Evolutionary conservation across 305 asterid species (phyloP), one percentile per base, ranked within the genome.

Genomic region (Fraxinus greggii): DNA sequence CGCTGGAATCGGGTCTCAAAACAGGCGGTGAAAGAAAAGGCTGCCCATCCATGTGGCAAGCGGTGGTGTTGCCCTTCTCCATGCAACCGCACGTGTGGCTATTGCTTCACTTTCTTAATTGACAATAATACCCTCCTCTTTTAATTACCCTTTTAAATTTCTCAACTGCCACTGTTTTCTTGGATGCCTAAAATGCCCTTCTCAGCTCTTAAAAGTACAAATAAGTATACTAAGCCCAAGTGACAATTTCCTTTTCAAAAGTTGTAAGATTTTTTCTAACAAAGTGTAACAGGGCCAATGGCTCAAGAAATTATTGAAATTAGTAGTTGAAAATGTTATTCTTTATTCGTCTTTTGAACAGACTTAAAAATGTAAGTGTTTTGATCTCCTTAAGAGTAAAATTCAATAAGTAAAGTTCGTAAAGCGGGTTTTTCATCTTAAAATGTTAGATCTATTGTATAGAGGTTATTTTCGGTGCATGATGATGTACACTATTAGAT

Each of bases 41-140:
- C 72, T 78, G 76, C 87, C 85, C 31, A 75, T 78, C 76, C 21
- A 80, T 32, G 72, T 77, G 85, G 83, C 80, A 83, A 86, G 82
- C 88, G 28, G 92, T 91, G 93, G 85, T 73, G 84, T 17, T 21
- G 7, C 35, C 61, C 80, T 45, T 74, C 80, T 80, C 12, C 92
- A 92, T 92, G 93, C 96, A 92, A 80, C 93, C 93, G 88, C 91
- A 92, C 92, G 89, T 88, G 88, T 90, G 95, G 84, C 92, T 69
- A 12, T 67, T 65, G 78, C 26, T 15, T 33, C 77, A 19, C 51
- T 61, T 15, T 78, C 78, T 36, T 24, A 61, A 38, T 54, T 84
- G 70, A 81, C 88, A 72, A 48, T 28, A 42, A n/a, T 59, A 76
- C 74, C 85, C 85, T 78, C 28, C 15, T 15, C 56, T 61, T 12